These are phyloP conservation scores for Cryphonectria parasitica DNA, from an alignment of 2,329 filamentous ascomycete genomes.

Conservation along the genomic window DNA sequence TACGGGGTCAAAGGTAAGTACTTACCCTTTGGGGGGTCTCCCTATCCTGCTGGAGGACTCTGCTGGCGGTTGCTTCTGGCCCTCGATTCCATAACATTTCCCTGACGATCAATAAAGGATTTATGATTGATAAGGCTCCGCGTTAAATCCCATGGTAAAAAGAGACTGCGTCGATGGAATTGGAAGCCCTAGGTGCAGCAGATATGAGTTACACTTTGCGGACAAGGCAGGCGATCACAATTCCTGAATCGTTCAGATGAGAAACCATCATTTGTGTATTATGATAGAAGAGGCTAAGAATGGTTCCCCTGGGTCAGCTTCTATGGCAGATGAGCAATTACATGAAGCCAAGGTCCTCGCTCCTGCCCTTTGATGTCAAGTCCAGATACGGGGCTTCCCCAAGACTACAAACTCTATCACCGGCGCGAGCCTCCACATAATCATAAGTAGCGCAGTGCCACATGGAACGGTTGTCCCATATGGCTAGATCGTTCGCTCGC, in stretches of 20 bases:
- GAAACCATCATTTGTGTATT: no score
- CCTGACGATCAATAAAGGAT: no score
- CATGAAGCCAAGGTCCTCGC: slow-evolving; percentile 39
- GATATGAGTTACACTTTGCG: neutral
- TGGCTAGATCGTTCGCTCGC: slow-evolving; percentile 58
- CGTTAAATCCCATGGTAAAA: neutral
- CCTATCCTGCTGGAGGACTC: no score
- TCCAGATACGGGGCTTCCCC: slow-evolving; percentile 51
- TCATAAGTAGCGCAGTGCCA: slow-evolving; percentile 64
- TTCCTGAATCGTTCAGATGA: neutral
- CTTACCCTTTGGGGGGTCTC: no score
- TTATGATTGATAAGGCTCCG: no score
- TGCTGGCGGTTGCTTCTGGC: no score
- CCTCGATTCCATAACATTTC: no score
- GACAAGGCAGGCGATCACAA: neutral
- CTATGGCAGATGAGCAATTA: neutral
- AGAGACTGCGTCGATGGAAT: neutral
- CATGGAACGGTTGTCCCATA: slow-evolving; percentile 67
- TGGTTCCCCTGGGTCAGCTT: no score
- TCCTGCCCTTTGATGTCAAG: slow-evolving; percentile 41
- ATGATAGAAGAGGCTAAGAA: no score
- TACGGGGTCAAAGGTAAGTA: no score
- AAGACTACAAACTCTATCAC: slow-evolving; percentile 46
- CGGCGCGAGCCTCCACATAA: slow-evolving; percentile 51
- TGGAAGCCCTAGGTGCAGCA: neutral